Conservation (phyloP, 306 rosid species). For the Glycyrrhiza uralensis region DNA sequence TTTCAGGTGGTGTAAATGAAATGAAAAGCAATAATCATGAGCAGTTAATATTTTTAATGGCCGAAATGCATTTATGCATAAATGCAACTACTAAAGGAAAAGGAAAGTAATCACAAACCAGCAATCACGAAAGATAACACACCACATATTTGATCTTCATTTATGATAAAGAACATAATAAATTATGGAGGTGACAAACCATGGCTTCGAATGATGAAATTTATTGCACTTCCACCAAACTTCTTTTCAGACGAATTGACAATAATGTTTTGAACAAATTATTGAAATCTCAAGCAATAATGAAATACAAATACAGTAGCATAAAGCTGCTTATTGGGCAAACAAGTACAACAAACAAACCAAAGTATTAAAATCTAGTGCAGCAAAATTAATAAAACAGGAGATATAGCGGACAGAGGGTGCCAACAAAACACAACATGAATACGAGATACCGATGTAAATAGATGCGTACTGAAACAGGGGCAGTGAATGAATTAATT, state of each 20-base stretch:
- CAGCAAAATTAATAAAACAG: background rate
- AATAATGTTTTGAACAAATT: slow-evolving; percentile 9
- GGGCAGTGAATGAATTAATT: background rate
- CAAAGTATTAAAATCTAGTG: background rate
- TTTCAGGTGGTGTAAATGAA: background rate
- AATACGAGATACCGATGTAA: slow-evolving; percentile 8
- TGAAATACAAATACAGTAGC: background rate
- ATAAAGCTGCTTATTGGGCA: slow-evolving; percentile 24
- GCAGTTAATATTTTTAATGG: background rate
- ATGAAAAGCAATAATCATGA: background rate
- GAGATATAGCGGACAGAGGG: background rate
- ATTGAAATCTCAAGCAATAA: background rate
- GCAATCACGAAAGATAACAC: background rate
- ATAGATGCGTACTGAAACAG: slow-evolving; percentile 19
- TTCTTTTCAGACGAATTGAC: background rate
- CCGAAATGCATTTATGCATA: background rate
- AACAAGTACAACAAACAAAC: slow-evolving; percentile 13
- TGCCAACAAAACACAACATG: background rate
- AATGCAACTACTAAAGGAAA: background rate
- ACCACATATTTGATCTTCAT: background rate
- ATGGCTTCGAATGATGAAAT: background rate
- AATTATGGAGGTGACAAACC: background rate
- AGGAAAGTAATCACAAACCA: background rate
- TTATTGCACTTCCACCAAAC: background rate
- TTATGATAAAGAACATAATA: background rate